Conservation (phyloP, 805 yeast species). For the Metschnikowia santaceciliae region DNA sequence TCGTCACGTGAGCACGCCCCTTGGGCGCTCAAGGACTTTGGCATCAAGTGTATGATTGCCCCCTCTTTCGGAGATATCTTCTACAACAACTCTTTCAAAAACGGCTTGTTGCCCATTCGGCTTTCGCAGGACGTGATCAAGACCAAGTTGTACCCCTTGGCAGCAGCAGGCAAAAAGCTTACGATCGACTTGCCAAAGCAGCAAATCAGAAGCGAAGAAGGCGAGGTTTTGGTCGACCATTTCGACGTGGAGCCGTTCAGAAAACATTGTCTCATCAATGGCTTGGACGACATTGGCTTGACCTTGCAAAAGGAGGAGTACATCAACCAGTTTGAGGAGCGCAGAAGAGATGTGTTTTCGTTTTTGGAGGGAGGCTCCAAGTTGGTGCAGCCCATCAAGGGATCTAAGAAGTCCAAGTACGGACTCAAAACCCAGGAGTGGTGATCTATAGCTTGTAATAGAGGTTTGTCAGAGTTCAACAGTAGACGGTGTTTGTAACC, state of each 20-base stretch:
- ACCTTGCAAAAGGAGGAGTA: constrained; percentile 84
- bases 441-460: constrained; percentile 29
- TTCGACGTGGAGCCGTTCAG: constrained; percentile 90
- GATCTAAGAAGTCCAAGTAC: constrained; percentile 62
- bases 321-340: constrained; percentile 69
- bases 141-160: constrained; percentile 74
- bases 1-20: constrained; percentile 99
- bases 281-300: constrained; percentile 94
- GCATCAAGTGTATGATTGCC: constrained; percentile 92
- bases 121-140: constrained; percentile 73
- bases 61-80: constrained; percentile 98
- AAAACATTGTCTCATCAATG: constrained; percentile 91
- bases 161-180: constrained; percentile 64
- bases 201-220: constrained; percentile 65
- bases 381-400: constrained; percentile 59
- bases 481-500: no score
- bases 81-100: constrained; percentile 95
- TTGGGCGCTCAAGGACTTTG: constrained; percentile 98
- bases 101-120: constrained; percentile 91
- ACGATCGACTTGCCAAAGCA: constrained; percentile 86
- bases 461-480: no score
- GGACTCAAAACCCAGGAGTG: constrained; percentile 75
- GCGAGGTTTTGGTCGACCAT: constrained; percentile 63
- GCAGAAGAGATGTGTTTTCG: constrained; percentile 76
- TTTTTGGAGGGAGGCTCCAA: constrained; percentile 89